Evolutionary conservation across 495 filamentous ascomycete species (phyloP), one percentile per base, ranked within the genome.

Genomic region (Aspergillus indologenus): DNA sequence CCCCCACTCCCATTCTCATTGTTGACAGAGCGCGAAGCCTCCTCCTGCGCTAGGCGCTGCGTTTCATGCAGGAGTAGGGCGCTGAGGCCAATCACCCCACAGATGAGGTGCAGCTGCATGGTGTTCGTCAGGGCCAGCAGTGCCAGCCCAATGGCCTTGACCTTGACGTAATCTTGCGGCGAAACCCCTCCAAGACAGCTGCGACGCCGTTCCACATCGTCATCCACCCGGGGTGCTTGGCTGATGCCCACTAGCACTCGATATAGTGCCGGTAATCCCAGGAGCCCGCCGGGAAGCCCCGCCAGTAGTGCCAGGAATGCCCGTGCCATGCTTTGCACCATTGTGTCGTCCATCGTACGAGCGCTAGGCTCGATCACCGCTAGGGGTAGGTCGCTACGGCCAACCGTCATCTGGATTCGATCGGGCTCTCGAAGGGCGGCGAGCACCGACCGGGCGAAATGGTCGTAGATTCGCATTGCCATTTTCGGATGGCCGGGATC

Each of bases 261-360:
- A 59, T 90, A 92, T 22, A 92, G 68, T 21, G 76, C 71, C 40
- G 82, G 63, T 22, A 87, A 88, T 15, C 90, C 90, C 12, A 94
- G 74, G 42, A 93, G 85, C 1, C 90, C 90, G 1, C 84, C 86
- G 0, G 90, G 90, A 1, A 94, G 70, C 5, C 86, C 87, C 8
- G 82, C 77, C 17, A 94, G 70, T 7, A 94, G 71, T 24, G 80
- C 82, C 65, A 90, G 91, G 71, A 93, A 87, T 11, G 84, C 77
- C 49, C 86, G 87, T 1, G 85, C 88, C 8, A 92, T 83, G 72
- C 89, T 87, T 54, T 89, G 84, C n/a, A 86, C 75, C 15, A 56
- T 61, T 15, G 79, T 61, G 19, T 70, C 77, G 20, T 53, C 49
- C 15, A 51, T 45, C 1, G 61, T 63, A 3, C 45, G 47, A 26